Conservation (phyloP, 2,329 filamentous ascomycete species). For the Alternaria dauci region DNA sequence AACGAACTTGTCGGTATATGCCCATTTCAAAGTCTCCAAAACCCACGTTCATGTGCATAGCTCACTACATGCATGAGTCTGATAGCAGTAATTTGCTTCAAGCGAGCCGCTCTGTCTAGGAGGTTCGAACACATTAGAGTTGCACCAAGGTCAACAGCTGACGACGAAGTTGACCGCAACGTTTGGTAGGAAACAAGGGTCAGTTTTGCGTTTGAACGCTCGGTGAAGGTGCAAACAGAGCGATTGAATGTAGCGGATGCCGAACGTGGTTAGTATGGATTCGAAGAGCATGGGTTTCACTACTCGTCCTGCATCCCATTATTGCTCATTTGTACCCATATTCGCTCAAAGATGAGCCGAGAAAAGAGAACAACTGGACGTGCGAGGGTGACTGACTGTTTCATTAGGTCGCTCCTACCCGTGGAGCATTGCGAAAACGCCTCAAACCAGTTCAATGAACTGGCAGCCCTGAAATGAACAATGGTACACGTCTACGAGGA, state of each 20-base stretch:
- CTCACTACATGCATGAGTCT: neutral
- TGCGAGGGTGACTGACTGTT: neutral
- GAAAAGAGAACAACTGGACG: neutral
- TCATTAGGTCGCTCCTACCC: neutral
- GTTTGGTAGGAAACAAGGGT: neutral
- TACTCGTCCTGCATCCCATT: neutral
- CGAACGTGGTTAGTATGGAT: neutral
- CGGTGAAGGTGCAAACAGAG: neutral
- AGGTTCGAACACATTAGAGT: neutral
- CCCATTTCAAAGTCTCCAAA: neutral
- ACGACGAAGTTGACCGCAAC: neutral
- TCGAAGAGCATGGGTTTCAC: neutral
- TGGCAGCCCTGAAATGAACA: neutral
- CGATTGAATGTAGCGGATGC: neutral
- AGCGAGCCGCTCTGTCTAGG: neutral
- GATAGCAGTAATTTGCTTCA: neutral
- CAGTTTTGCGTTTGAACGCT: neutral
- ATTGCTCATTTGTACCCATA: neutral
- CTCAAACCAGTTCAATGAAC: neutral
- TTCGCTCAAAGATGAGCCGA: neutral
- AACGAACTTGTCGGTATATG: neutral
- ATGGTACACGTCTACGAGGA: neutral
- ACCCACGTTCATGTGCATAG: neutral
- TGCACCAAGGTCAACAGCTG: neutral
- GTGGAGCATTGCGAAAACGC: neutral